These are phyloP conservation scores for Aegilops tauschii DNA, from an alignment of 176 grass and related monocot species.

Conservation along the genomic window DNA sequence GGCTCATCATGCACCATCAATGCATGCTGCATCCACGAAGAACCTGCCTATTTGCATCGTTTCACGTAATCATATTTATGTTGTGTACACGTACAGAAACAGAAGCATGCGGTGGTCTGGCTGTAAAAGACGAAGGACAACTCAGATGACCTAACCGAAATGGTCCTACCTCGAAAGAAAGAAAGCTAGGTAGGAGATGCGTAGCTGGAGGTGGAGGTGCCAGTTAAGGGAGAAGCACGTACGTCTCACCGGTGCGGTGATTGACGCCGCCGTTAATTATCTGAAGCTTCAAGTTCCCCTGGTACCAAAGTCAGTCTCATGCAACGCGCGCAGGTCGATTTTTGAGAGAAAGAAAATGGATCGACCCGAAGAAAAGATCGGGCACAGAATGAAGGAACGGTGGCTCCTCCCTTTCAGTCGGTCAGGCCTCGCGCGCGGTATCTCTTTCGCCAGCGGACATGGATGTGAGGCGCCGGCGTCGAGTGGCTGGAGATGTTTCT, in stretches of 20 bases:
- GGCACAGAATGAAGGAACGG: background rate
- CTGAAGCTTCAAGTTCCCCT: background rate
- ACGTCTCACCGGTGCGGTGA: background rate
- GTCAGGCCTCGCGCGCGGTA: background rate
- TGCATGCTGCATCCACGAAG: no score
- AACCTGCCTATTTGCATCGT: background rate
- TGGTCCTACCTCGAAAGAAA: background rate
- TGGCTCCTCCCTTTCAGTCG: slow-evolving; percentile 44
- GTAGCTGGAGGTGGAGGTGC: background rate
- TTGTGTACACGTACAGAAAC: background rate
- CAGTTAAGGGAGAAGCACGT: background rate
- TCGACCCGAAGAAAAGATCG: background rate
- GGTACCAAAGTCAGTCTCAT: no score
- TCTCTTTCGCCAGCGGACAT: slow-evolving; percentile 28
- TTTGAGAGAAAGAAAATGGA: background rate
- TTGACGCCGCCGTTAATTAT: background rate
- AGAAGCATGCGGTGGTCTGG: background rate
- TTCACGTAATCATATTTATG: background rate
- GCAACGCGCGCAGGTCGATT: background rate
- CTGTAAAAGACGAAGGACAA: slow-evolving; percentile 5
- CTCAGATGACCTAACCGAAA: slow-evolving; percentile 2
- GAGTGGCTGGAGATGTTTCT: slow-evolving; percentile 14
- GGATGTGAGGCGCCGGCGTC: slow-evolving; percentile 38
- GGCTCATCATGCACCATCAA: no score
- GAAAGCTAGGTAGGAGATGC: background rate